Conservation (phyloP, 306 rosid genomes). For the Glycine tomentella region DNA sequence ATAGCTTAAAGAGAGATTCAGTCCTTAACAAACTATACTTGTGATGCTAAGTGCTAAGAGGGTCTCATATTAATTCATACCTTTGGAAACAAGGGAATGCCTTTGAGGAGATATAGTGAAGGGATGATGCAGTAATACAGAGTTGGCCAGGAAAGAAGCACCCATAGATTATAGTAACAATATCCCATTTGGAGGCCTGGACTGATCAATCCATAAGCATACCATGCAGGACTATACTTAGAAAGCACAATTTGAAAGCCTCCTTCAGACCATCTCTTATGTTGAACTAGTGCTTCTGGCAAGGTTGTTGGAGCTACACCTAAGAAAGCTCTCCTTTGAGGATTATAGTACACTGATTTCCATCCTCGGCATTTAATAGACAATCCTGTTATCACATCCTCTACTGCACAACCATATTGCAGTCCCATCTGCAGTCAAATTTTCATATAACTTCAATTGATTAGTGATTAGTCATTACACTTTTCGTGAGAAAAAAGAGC, state of each 20-base stretch:
- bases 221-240: slow-evolving; percentile 59
- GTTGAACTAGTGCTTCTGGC: slow-evolving; percentile 66
- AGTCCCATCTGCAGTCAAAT: slow-evolving; percentile 72
- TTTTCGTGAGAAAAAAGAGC: neutral
- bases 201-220: slow-evolving; percentile 56
- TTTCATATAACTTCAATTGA: neutral
- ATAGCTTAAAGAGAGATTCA: neutral
- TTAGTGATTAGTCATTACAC: neutral
- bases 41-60: neutral
- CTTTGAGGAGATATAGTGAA: slow-evolving; percentile 45
- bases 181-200: slow-evolving; percentile 67
- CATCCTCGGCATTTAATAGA: slow-evolving; percentile 71
- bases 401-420: slow-evolving; percentile 74
- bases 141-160: slow-evolving; percentile 50
- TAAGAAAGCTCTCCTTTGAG: slow-evolving; percentile 72
- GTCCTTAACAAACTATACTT: neutral
- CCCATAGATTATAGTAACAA: slow-evolving; percentile 63
- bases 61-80: slow-evolving; percentile 2
- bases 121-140: slow-evolving; percentile 44
- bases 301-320: slow-evolving; percentile 73
- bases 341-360: slow-evolving; percentile 77
- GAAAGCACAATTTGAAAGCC: slow-evolving; percentile 68
- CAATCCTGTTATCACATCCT: slow-evolving; percentile 85
- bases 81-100: slow-evolving; percentile 49
- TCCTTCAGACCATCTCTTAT: slow-evolving; percentile 93